A percentile compares a stretch with the other conserved stretches of the same genome.
Evolutionary conservation across 2,329 filamentous ascomycete species (phyloP).

Genomic region (Paracoccidioides lutzii): DNA sequence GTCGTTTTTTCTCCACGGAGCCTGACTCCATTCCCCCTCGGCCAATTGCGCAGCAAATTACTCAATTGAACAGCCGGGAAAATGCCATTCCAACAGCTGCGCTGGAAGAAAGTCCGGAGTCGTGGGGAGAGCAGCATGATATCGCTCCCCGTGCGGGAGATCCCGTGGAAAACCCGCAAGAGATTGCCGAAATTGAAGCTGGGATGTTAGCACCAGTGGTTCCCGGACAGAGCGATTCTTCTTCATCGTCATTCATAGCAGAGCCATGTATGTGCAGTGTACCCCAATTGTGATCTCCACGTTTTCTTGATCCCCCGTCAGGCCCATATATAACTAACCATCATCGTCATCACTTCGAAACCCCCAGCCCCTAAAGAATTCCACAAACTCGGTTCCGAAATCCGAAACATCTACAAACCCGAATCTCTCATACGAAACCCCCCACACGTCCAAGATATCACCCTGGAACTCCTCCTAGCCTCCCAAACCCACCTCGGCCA

Average conservation of each 20-base stretch:
- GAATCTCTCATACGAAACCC: slow-evolving; percentile 48
- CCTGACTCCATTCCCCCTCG: slow-evolving; percentile 4
- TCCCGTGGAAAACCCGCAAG: neutral
- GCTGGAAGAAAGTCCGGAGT: neutral
- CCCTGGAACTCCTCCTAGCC: slow-evolving; percentile 80
- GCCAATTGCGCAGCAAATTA: neutral
- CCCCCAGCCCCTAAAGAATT: slow-evolving; percentile 10
- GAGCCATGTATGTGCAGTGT: neutral
- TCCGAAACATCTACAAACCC: slow-evolving; percentile 20
- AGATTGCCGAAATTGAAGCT: neutral
- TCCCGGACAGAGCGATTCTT: neutral
- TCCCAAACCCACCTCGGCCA: slow-evolving; percentile 84
- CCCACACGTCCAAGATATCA: slow-evolving; percentile 64
- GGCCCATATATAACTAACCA: too few species aligned
- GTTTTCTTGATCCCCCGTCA: too few species aligned
- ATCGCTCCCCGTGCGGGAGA: neutral
- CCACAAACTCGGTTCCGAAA: slow-evolving; percentile 20
- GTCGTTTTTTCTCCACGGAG: slow-evolving; percentile 20
- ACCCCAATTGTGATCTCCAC: neutral
- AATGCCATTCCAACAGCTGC: neutral
- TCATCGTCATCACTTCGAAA: too few species aligned
- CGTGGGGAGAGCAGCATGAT: neutral
- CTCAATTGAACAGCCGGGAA: neutral
- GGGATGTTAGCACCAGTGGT: neutral
- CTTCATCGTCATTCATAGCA: neutral